These are phyloP conservation scores for Cercospora sp. DNA, from an alignment of 2,329 filamentous ascomycete genomes.

Conservation along the genomic window DNA sequence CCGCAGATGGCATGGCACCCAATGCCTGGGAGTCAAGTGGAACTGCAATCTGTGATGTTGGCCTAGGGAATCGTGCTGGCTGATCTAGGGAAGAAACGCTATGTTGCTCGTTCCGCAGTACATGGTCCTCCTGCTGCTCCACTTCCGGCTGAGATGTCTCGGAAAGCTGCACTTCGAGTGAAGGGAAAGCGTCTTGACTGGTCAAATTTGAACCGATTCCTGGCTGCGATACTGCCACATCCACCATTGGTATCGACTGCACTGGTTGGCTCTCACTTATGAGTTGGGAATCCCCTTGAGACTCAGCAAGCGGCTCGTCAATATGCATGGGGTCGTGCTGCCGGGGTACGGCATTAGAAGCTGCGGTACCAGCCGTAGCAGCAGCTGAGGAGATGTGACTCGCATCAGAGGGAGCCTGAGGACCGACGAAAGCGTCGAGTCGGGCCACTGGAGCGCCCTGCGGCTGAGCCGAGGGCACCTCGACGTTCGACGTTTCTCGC, in stretches of 20 bases:
- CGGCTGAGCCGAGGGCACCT: neutral
- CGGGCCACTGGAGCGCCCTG: neutral
- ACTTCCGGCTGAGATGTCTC: conserved; percentile 2
- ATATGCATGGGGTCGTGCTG: neutral
- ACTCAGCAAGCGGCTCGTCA: neutral
- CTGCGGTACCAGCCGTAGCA: neutral
- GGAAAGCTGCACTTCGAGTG: conserved; percentile 7
- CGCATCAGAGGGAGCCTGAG: neutral
- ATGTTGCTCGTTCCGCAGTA: neutral
- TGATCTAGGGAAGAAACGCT: neutral
- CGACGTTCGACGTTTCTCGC: neutral
- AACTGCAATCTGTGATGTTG: neutral
- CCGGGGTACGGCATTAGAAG: too few species aligned
- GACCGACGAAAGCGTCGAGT: neutral
- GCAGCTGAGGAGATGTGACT: neutral
- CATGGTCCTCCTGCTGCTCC: neutral
- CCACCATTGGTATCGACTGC: neutral
- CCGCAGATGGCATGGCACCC: neutral
- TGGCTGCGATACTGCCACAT: neutral
- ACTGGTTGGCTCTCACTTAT: neutral
- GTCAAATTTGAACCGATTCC: neutral
- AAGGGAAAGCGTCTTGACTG: neutral
- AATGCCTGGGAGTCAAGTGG: neutral
- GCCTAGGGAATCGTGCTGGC: neutral
- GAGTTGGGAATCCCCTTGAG: neutral